Evolutionary conservation across 768 basidiomycete genomes (phyloP).

Genomic region (Dentipellis fragilis): DNA sequence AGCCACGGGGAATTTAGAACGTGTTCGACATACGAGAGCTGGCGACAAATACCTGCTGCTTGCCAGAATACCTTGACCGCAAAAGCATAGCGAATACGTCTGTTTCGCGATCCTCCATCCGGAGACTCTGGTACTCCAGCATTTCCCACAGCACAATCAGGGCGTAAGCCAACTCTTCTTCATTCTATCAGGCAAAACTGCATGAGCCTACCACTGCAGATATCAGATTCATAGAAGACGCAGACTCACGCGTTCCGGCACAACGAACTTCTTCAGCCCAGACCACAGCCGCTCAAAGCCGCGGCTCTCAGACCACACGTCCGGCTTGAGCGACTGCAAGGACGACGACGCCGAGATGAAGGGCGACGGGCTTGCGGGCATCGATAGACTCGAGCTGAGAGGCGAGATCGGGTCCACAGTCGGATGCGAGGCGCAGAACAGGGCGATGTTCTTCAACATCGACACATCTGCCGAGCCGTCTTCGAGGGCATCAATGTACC

Average conservation of each 20-base stretch:
- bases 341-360: slow-evolving; percentile 31
- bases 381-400: slow-evolving; percentile 38
- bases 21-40: background rate
- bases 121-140: slow-evolving; percentile 59
- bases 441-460: slow-evolving; percentile 55
- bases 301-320: slow-evolving; percentile 67
- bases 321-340: slow-evolving; percentile 34
- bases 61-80: slow-evolving; percentile 62
- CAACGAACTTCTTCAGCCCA: slow-evolving; percentile 53
- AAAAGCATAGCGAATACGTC: slow-evolving; percentile 67
- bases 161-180: slow-evolving; percentile 64
- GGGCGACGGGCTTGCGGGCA: slow-evolving; percentile 50
- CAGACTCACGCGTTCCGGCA: slow-evolving; percentile 46
- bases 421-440: slow-evolving; percentile 53
- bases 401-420: slow-evolving; percentile 43
- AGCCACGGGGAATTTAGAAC: slow-evolving; percentile 2
- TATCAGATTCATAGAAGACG: background rate
- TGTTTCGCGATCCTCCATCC: slow-evolving; percentile 72
- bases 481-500: slow-evolving; percentile 44
- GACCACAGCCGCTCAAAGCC: slow-evolving; percentile 63
- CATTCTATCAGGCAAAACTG: slow-evolving; percentile 31
- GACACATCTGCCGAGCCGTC: slow-evolving; percentile 39
- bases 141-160: slow-evolving; percentile 80
- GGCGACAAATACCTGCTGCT: slow-evolving; percentile 49
- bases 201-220: slow-evolving; percentile 3